Percentiles rank a stretch among this genome's conserved stretches.
Evolutionary conservation across 139 green algal genomes (phyloP).

Genomic region (Chlorella sp.): DNA sequence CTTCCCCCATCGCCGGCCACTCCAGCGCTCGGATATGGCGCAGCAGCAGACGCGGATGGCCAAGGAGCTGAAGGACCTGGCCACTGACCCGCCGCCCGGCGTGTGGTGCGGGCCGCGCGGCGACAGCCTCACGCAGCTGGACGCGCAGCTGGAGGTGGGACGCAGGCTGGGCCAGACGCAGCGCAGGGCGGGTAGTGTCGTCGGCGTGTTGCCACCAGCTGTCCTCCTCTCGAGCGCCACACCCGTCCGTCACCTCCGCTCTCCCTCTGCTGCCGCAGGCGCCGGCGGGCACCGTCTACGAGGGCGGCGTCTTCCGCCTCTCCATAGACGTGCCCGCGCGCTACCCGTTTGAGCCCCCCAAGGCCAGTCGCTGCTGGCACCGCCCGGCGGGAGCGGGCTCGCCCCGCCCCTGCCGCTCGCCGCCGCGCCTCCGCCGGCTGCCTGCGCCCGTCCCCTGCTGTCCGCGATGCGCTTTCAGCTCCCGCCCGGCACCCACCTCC

Average conservation of each 20-base stretch:
- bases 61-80: slow-evolving; percentile 46
- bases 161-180: background rate
- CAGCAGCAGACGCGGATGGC: slow-evolving; percentile 31
- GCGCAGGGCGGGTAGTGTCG: background rate
- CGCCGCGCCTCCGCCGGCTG: too few relatives aligned
- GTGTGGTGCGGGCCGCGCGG: slow-evolving; percentile 38
- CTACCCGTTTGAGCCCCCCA: slow-evolving; percentile 69
- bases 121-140: slow-evolving; percentile 37
- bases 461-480: too few relatives aligned
- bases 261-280: slow-evolving; percentile 23
- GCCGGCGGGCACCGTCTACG: slow-evolving; percentile 52
- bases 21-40: too few relatives aligned
- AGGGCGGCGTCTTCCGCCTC: slow-evolving; percentile 55
- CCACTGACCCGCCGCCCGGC: slow-evolving; percentile 44
- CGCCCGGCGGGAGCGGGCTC: too few relatives aligned
- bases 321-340: slow-evolving; percentile 49
- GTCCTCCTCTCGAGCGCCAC: background rate
- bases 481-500: too few relatives aligned
- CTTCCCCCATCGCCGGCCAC: too few relatives aligned
- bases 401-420: too few relatives aligned
- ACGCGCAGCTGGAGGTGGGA: slow-evolving; percentile 33
- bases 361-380: too few relatives aligned
- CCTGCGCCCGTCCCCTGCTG: too few relatives aligned
- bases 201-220: background rate
- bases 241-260: background rate